Evolutionary conservation across 169 alveolate genomes (phyloP).

Genomic region (Cryptosporidium sp.): DNA sequence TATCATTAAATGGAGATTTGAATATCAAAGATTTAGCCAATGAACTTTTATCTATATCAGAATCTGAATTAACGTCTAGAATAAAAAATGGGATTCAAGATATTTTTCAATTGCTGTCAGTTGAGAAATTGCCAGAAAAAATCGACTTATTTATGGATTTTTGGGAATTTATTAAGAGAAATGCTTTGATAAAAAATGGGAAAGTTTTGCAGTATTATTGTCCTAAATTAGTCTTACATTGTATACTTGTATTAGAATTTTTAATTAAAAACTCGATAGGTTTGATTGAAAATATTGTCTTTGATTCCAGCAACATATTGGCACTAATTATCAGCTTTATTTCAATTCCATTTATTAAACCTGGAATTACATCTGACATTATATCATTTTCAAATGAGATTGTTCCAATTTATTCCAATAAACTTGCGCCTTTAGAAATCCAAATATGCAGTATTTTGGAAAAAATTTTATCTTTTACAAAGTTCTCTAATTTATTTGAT

Average conservation of each 20-base stretch:
- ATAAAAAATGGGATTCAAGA: neutral
- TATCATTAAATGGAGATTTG: neutral
- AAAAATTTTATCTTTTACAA: constrained; percentile 19
- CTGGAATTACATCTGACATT: constrained; percentile 50
- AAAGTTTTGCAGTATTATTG: constrained; percentile 15
- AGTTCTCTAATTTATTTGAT: constrained; percentile 24
- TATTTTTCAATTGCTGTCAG: neutral
- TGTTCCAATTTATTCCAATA: constrained; percentile 31
- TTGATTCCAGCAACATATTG: neutral
- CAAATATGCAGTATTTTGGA: constrained; percentile 7
- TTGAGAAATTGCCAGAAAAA: neutral
- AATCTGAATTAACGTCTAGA: constrained; percentile 4
- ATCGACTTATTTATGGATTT: constrained; percentile 16
- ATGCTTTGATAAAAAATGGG: neutral
- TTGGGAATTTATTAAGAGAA: neutral
- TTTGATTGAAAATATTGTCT: constrained; percentile 10
- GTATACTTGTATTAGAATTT: constrained; percentile 10
- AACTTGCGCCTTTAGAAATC: constrained; percentile 20
- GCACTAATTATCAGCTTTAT: constrained; percentile 55
- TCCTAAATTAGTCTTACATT: constrained; percentile 43
- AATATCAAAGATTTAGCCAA: neutral
- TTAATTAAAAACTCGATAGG: constrained; percentile 19
- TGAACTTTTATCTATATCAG: neutral
- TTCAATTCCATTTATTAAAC: constrained; percentile 40
- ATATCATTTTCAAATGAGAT: constrained; percentile 1